Percentiles rank a stretch among this genome's conserved stretches.
Evolutionary conservation across 2,329 filamentous ascomycete species (phyloP).

Genomic region (Fusarium torreyae): DNA sequence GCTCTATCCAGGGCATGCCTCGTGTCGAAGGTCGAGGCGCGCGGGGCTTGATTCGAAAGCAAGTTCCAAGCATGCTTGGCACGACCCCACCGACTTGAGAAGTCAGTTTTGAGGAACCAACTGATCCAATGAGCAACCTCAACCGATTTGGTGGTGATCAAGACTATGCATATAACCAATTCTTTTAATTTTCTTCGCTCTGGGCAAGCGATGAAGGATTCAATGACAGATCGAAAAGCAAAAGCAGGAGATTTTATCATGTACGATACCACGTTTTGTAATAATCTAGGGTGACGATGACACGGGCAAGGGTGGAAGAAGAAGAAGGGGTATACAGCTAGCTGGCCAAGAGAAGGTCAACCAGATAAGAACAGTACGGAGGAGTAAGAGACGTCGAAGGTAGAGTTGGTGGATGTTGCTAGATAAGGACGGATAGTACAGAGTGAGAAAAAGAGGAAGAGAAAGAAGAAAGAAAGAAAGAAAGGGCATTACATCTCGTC

Average conservation of each 20-base stretch:
- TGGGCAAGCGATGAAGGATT: conserved; percentile 7
- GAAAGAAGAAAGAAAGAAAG: conserved; percentile 18
- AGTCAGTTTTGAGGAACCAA: conserved; percentile 1
- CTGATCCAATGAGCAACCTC: conserved; percentile 15
- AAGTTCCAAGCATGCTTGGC: conserved; percentile 67
- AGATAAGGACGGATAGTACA: conserved; percentile 6
- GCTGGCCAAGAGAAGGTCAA: conserved; percentile 21
- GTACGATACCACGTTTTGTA: conserved; percentile 49
- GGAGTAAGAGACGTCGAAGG: not conserved
- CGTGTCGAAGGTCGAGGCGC: conserved; percentile 68
- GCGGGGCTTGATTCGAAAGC: conserved; percentile 68
- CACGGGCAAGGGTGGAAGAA: conserved; percentile 5
- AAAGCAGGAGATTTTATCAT: conserved; percentile 29
- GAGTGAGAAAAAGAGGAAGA: conserved; percentile 20
- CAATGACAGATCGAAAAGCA: conserved; percentile 27
- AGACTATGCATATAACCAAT: conserved; percentile 1
- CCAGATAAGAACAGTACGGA: conserved; percentile 16
- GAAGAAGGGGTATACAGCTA: conserved; percentile 24
- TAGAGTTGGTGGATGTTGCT: conserved; percentile 7
- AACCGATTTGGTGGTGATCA: not conserved
- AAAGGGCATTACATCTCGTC: conserved; percentile 19
- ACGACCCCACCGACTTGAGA: conserved; percentile 58
- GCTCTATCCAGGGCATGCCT: conserved; percentile 91
- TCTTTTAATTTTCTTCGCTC: conserved; percentile 1
- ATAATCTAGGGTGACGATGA: conserved; percentile 46